Percentiles rank a stretch among this genome's conserved stretches.
Evolutionary conservation across 2,329 filamentous ascomycete species (phyloP).

Genomic region (Fusarium secorum): DNA sequence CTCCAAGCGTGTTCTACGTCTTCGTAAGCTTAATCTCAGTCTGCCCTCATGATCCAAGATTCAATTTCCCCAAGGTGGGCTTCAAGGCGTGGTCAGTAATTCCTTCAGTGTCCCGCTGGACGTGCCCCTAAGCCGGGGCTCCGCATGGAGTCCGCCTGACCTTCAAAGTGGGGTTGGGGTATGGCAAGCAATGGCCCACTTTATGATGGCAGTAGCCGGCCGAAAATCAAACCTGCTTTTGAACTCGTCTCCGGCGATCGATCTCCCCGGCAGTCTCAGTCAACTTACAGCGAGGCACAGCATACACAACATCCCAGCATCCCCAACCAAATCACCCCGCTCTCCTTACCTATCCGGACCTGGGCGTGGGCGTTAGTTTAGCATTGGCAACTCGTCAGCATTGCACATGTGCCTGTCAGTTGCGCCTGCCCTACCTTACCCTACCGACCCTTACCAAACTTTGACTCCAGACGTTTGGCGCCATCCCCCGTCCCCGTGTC

Average conservation of each 20-base stretch:
- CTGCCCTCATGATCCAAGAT: conserved; percentile 7
- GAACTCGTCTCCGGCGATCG: conserved; percentile 18
- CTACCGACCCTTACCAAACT: neutral
- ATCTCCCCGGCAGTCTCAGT: conserved; percentile 22
- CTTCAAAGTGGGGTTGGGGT: conserved; percentile 41
- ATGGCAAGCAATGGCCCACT: conserved; percentile 25
- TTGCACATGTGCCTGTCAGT: conserved; percentile 30
- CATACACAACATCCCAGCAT: conserved; percentile 8
- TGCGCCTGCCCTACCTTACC: conserved; percentile 5
- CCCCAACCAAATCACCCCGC: conserved; percentile 22
- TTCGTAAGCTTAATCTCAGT: conserved; percentile 16
- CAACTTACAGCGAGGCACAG: conserved; percentile 8
- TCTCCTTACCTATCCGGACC: conserved; percentile 34
- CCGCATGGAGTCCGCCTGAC: conserved; percentile 39
- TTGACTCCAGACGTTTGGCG: conserved; percentile 25
- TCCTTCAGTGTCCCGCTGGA: conserved; percentile 26
- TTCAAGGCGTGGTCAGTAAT: conserved; percentile 8
- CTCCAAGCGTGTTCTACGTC: neutral
- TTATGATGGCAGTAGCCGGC: conserved; percentile 30
- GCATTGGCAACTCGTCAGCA: conserved; percentile 25
- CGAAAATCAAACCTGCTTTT: conserved; percentile 32
- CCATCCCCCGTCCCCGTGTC: conserved; percentile 5
- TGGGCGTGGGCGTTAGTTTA: conserved; percentile 30
- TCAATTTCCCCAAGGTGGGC: conserved; percentile 18
- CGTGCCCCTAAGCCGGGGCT: conserved; percentile 34